These are phyloP conservation scores for Malus fusca DNA, from an alignment of 306 rosid species.

Conservation along the genomic window DNA sequence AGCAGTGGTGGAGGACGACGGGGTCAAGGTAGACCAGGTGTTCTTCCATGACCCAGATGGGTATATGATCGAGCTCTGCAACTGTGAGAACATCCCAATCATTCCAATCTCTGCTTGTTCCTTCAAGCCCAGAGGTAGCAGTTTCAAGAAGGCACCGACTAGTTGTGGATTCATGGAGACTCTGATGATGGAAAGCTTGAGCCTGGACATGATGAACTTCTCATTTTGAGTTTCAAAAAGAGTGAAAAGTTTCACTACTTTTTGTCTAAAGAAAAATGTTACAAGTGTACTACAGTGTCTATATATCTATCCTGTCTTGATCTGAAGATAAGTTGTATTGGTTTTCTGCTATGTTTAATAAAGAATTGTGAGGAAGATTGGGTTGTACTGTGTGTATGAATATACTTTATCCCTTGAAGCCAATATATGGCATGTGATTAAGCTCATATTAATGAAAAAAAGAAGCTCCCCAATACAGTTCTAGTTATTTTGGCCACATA, in stretches of 20 bases:
- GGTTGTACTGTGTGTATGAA: constrained; percentile 1
- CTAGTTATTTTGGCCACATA: background rate
- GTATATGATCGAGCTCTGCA: constrained; percentile 70
- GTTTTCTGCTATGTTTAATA: constrained; percentile 25
- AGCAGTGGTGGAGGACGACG: constrained; percentile 62
- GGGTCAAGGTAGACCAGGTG: constrained; percentile 57
- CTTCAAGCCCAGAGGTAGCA: constrained; percentile 45
- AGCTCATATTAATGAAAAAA: background rate
- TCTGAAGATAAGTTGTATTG: constrained; percentile 8
- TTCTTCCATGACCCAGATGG: constrained; percentile 91
- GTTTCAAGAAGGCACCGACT: constrained; percentile 44
- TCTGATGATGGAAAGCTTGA: constrained; percentile 81
- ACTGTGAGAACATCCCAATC: constrained; percentile 70
- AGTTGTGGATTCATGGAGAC: constrained; percentile 69
- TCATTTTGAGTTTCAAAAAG: constrained; percentile 32
- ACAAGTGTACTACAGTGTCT: constrained; percentile 2
- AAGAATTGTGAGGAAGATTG: constrained; percentile 16
- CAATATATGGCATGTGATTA: constrained; percentile 11
- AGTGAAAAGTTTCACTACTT: constrained; percentile 4
- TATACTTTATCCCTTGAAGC: constrained; percentile 1
- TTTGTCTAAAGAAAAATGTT: constrained; percentile 14
- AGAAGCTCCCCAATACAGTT: background rate
- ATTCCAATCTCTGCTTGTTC: constrained; percentile 57
- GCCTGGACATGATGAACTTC: constrained; percentile 74
- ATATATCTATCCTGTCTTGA: constrained; percentile 8